Evolutionary conservation across 1,139 yeast genomes (phyloP), one percentile per base, ranked within the genome.

Genomic region (Eremothecium cymbalariae): DNA sequence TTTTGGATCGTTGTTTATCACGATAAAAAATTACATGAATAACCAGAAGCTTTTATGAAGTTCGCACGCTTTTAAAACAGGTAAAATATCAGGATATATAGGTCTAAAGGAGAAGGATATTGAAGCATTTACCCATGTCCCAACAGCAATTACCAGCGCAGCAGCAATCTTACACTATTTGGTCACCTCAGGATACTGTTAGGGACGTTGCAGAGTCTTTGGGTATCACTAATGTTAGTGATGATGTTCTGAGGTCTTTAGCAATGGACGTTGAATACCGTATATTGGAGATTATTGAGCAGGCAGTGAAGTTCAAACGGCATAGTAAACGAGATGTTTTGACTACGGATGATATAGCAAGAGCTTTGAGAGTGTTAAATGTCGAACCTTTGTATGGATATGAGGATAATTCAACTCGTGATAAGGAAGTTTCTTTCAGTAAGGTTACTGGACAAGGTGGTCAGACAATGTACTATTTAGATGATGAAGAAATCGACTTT

Each of bases 231-330:
- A 79, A 71, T 41, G 64, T 90, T 30, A 84, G 86, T 15, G 97
- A 90, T 41, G 98, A 93, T 43, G 94, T 93, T 2, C 83, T 95
- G 34, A 84, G 85, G 52, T 85, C 93, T 44, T 65, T 93, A 41
- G 98, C 99, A 4, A 90, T 93, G 98, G 99, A 93, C 59, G 94
- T 90, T 19, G 99, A 93, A 62, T 93, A 93, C 57, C 72, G 98
- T 45, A 85, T 93, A 44, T 93, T 90, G 57, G 98, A 93, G 61
- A 83, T 93, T 30, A 67, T 90, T 40, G 97, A 90, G 59, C 94
- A 93, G 42, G 97, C 98, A 15, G 76, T 82, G 39, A 93, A 90
- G 59, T 88, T 90, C 60, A 93, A 90, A 93, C 72, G 96, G 50
- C 96, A 93, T 57, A 77, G 94, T 23, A 88, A 88, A 57, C 65